Percentiles rank a stretch among this genome's conserved stretches.
Conservation (phyloP, 2,329 filamentous ascomycete genomes). For the Penicillium sp. region DNA sequence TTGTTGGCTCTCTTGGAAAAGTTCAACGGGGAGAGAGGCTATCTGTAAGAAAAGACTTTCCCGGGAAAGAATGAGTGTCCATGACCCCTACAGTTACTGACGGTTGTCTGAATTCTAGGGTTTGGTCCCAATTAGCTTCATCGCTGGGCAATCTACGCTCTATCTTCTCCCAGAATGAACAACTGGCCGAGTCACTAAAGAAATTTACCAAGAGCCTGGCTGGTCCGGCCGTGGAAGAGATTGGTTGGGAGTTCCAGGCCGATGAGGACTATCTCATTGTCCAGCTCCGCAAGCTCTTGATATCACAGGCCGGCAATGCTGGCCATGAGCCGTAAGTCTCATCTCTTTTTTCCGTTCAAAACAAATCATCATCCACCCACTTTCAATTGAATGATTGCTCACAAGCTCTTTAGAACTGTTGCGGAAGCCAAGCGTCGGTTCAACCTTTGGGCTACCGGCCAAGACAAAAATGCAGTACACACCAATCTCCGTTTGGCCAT, state of each 20-base stretch:
- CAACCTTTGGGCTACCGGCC: slow-evolving; percentile 64
- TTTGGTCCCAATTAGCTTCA: slow-evolving; percentile 79
- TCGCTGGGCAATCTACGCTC: slow-evolving; percentile 71
- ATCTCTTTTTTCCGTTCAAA: not conserved
- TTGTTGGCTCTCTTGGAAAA: slow-evolving; percentile 77
- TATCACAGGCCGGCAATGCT: slow-evolving; percentile 66
- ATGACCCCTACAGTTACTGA: not conserved
- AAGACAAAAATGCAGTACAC: slow-evolving; percentile 64
- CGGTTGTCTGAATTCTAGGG: slow-evolving; percentile 37
- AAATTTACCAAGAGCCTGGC: slow-evolving; percentile 75
- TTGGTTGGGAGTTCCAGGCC: slow-evolving; percentile 79
- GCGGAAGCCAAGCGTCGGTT: slow-evolving; percentile 74
- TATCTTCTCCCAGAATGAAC: slow-evolving; percentile 73
- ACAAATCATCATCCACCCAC: too few species aligned
- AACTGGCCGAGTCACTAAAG: slow-evolving; percentile 65
- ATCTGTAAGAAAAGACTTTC: slow-evolving; percentile 58
- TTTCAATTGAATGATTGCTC: too few species aligned
- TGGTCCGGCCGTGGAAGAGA: slow-evolving; percentile 63
- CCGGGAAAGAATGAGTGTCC: too few species aligned
- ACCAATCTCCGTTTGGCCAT: slow-evolving; percentile 74
- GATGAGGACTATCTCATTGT: slow-evolving; percentile 75
- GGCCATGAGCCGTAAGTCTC: slow-evolving; percentile 64
- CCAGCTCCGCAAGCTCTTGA: slow-evolving; percentile 75
- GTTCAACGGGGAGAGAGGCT: slow-evolving; percentile 75
- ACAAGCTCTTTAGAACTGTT: slow-evolving; percentile 49